A percentile compares a stretch with the other conserved stretches of the same genome.
Conservation (phyloP, 23 red algal genomes). For the Gracilariopsis chorda region DNA sequence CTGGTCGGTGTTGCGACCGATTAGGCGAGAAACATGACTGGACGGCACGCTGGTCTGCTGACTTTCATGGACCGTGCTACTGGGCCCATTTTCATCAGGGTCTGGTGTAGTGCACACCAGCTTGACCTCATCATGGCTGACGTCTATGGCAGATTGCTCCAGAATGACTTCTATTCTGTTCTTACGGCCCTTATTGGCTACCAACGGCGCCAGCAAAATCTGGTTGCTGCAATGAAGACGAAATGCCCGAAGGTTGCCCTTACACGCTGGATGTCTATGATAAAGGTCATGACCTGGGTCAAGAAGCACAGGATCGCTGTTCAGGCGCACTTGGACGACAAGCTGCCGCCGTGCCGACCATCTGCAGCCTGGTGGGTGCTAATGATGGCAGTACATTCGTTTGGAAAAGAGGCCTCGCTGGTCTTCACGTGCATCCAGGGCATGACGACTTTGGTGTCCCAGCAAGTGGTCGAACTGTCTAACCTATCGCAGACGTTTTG, state of each 20-base stretch:
- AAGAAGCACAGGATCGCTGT: not conserved
- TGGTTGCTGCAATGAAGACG: not conserved
- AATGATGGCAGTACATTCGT: not conserved
- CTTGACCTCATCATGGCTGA: slow-evolving; percentile 2
- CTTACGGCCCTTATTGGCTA: not conserved
- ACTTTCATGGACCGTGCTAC: not conserved
- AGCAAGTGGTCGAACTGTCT: not conserved
- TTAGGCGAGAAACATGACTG: not conserved
- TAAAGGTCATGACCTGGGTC: not conserved
- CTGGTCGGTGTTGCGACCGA: not conserved
- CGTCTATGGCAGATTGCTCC: not conserved
- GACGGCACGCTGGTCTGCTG: not conserved
- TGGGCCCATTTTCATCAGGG: not conserved
- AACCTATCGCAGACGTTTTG: not conserved
- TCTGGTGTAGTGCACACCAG: slow-evolving; percentile 10
- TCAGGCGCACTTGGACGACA: not conserved
- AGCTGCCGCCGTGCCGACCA: not conserved
- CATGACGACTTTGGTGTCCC: not conserved
- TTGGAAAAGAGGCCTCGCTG: not conserved
- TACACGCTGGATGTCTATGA: slow-evolving; percentile 11
- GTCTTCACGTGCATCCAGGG: slow-evolving; percentile 6
- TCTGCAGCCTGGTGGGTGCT: slow-evolving; percentile 11
- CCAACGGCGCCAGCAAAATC: not conserved
- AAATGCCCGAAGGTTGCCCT: not conserved
- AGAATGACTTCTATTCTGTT: not conserved